These are phyloP conservation scores for Tripidium arundinaceum DNA, from an alignment of 202 grass and related monocot genomes.

Conservation along the genomic window DNA sequence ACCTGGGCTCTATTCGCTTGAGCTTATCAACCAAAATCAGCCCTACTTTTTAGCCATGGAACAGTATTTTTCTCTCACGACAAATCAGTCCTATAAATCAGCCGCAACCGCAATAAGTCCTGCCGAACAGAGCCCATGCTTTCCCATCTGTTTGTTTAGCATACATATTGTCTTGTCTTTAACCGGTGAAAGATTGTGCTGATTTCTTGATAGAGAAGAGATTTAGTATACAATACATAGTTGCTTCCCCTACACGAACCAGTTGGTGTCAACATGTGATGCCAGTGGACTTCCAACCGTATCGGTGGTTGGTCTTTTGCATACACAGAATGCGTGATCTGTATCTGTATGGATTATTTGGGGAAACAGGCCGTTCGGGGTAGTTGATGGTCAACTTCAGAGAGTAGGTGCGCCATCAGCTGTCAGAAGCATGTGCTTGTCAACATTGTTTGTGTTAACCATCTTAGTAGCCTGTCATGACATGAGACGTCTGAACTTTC, in stretches of 20 bases:
- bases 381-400: constrained; percentile 50
- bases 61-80: too few relatives aligned
- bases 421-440: constrained; percentile 49
- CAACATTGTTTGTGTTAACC: constrained; percentile 36
- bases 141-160: not conserved
- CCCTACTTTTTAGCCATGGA: too few relatives aligned
- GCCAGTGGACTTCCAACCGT: not conserved
- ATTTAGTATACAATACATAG: not conserved
- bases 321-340: constrained; percentile 12
- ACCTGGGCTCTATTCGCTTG: too few relatives aligned
- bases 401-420: constrained; percentile 35
- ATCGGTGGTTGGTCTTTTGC: not conserved
- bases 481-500: constrained; percentile 32
- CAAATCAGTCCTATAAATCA: too few relatives aligned
- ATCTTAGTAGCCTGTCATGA: constrained; percentile 22
- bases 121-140: too few relatives aligned
- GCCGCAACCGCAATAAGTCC: too few relatives aligned
- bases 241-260: not conserved
- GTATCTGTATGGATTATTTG: constrained; percentile 25
- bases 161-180: not conserved
- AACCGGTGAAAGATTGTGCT: too few relatives aligned
- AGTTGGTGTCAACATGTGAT: constrained; percentile 15
- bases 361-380: constrained; percentile 13
- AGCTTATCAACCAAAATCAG: too few relatives aligned
- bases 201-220: too few relatives aligned